Base-by-base conservation (phyloP, 139 green algal species). In the Auxenochlorella pyrenoidosa region DNA sequence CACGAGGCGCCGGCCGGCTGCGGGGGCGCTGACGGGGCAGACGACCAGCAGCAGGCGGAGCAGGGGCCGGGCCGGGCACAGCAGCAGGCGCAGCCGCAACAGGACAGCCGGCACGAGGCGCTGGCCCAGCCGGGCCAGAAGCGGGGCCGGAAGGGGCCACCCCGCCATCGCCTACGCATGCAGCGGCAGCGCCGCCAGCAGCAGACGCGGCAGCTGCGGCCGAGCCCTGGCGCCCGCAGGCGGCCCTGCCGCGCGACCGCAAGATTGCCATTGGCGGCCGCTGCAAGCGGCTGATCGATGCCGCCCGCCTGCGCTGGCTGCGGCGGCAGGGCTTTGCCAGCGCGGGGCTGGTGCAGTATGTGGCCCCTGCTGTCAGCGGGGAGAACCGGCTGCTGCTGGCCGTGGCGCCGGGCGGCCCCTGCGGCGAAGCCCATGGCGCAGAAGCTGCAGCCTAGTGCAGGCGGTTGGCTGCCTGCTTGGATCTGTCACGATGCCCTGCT, bases 231-330 rank as follows among this genome's bases (percentile, higher is more conserved):
- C 60, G 90, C 63, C 90, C 86, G 12, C 75, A 77, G 15, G 18
- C 38, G 8, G 59, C 36, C 4, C 80, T 94, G 40, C 54, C 86
- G 0, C 82, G 92, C 12, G 43, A 86, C 92, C 15, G 44, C 21
- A 75, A 76, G 18, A 93, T 95, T 40, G 87, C 60, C 0, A 63
- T 97, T 6, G 95, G 95, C 0, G 65, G 60, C 40, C 89, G 88
- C 70, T 96, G 93, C 90, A 97, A 97, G 88, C 68, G 83, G 71
- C 86, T 97, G 32, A 94, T 97, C 30, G 95, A 97, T 83, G 65
- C 59, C 13, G 94, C 90, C 3, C 87, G 95, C n/a, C 54, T 92
- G 85, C 75, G 66, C 18, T 97, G 92, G 93, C 87, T 96, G 78
- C 84, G 43, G 15, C 34, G 86, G 51, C 71, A 83, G 43, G 60